Base-by-base conservation (phyloP, 2,329 filamentous ascomycete genomes). In the Beauveria medogensis region DNA sequence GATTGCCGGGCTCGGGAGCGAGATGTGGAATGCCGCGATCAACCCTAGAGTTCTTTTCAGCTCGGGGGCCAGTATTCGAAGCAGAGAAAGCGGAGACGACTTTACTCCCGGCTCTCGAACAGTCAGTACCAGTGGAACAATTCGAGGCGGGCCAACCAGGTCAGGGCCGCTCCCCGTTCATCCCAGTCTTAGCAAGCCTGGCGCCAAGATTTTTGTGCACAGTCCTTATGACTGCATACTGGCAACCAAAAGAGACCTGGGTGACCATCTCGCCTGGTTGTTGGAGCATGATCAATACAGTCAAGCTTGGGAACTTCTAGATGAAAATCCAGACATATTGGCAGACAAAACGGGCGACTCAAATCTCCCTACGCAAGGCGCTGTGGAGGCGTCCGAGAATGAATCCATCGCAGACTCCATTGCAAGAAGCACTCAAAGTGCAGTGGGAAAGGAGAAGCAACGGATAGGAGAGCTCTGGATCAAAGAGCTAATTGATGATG, bases 171-270 rank as follows among this genome's bases (percentile, higher is more conserved):
- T 72, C 43, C 72, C 76, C 14, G 75, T 80, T 2, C 80, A 87
- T 69, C 74, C 82, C 59, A 79, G 78, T 67, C 72, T 89, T 65
- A 68, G 80, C 65, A 81, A 85, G 68, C 78, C 78, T 55, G 81
- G 83, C 2, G 73, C 81, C 67, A 81, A 97, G 69, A 89, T 99
- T 18, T 97, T 97, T 71, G 91, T 99, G 46, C 92, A 96, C 69
- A 97, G 92, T 67, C 94, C 94, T 0, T 99, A 95, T 70, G 94
- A 99, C 73, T 97, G 92, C 68, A 88, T 97, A n/a, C 78, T 97
- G 59, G 91, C 91, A 0, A 91, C 94, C 2, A 92, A 92, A 70
- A 82, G 94, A 66, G 92, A 96, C 69, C 79, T 96, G 18, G 79
- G 85, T 3, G 94, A 99, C 73, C 92, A 96, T 69, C 77, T 97